phyloP scores from a whole-genome alignment of 306 rosid genomes.

The Acacia acuminata region DNA sequence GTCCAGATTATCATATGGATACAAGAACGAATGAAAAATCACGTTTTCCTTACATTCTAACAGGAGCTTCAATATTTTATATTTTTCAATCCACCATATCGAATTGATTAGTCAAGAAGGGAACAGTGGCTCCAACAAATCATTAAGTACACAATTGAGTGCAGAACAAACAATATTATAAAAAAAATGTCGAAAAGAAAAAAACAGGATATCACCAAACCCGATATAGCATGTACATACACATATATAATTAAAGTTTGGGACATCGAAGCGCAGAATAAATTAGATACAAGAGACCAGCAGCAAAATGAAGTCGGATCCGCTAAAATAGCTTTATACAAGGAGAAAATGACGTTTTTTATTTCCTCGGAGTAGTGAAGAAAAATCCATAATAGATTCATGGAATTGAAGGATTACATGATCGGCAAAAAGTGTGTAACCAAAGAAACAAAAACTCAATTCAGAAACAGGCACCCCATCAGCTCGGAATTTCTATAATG shows the following conservation, averaged over 20 bases:
- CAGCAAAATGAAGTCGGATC: neutral
- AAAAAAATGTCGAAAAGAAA: neutral
- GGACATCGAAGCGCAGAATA: neutral
- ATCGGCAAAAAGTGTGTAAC: neutral
- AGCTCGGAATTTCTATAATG: neutral
- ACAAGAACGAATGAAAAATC: neutral
- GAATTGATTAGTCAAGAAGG: neutral
- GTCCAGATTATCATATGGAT: neutral
- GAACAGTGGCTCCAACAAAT: neutral
- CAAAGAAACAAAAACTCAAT: constrained; percentile 9
- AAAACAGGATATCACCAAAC: neutral
- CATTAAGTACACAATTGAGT: neutral
- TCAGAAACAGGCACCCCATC: constrained; percentile 23
- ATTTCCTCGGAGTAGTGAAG: neutral
- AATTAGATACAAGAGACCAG: neutral
- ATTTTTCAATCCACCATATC: neutral
- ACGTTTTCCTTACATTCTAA: neutral
- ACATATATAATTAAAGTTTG: neutral
- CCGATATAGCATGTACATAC: neutral
- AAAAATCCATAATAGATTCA: neutral
- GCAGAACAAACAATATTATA: neutral
- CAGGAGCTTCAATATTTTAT: neutral
- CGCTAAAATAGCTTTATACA: neutral
- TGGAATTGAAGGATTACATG: neutral
- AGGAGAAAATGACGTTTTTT: neutral